phyloP scores from a whole-genome alignment of 2,329 filamentous ascomycete genomes.

The Plenodomus tracheiphilus region DNA sequence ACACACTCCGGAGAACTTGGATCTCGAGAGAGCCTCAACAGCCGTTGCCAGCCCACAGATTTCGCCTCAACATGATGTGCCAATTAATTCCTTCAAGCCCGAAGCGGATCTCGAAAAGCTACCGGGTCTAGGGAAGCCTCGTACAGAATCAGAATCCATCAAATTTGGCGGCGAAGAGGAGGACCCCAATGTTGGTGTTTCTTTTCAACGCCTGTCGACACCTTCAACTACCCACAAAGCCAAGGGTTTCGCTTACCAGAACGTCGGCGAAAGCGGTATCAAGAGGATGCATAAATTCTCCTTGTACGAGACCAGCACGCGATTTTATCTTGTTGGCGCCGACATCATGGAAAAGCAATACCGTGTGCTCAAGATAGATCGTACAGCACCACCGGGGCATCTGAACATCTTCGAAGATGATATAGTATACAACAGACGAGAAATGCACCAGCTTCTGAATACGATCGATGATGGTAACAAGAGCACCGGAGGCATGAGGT shows the following conservation, averaged over 20 bases:
- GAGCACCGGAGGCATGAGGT: conserved; percentile 82
- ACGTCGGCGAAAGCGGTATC: conserved; percentile 49
- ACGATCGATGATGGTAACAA: conserved; percentile 96
- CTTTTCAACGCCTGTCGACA: conserved; percentile 46
- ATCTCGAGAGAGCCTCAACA: conserved; percentile 31
- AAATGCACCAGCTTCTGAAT: conserved; percentile 91
- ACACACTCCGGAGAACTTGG: conserved; percentile 29
- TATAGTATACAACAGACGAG: conserved; percentile 86
- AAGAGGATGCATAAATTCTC: conserved; percentile 89
- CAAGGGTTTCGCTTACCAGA: conserved; percentile 46
- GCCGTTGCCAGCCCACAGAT: conserved; percentile 28
- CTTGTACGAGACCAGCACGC: conserved; percentile 91
- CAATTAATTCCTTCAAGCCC: conserved; percentile 33
- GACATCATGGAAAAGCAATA: conserved; percentile 89
- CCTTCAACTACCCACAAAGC: conserved; percentile 43
- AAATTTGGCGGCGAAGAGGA: conserved; percentile 49
- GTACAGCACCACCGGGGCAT: conserved; percentile 77
- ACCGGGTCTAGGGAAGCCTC: conserved; percentile 27
- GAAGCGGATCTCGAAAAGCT: conserved; percentile 38
- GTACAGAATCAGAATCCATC: conserved; percentile 35
- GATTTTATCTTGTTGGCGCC: conserved; percentile 92
- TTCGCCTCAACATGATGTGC: conserved; percentile 26
- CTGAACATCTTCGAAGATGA: conserved; percentile 90
- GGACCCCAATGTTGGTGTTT: conserved; percentile 43
- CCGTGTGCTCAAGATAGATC: conserved; percentile 91